Evolutionary conservation across 2,329 filamentous ascomycete genomes (phyloP).

Genomic region (Geosmithia putterillii): DNA sequence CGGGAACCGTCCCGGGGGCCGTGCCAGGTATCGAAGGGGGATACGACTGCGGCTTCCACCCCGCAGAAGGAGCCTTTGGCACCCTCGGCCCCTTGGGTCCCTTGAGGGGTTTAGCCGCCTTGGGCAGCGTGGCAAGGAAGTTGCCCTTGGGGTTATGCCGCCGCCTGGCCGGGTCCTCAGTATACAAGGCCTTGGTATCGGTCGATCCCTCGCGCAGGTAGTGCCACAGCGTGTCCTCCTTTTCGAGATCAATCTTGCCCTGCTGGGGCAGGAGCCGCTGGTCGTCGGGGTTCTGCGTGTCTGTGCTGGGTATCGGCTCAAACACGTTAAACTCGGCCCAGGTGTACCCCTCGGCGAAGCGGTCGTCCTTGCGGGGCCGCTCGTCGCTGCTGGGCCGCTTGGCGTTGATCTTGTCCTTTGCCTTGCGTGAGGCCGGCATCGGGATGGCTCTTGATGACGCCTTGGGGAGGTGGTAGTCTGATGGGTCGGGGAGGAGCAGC

Average conservation of each 20-base stretch:
- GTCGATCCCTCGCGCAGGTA: slow-evolving; percentile 81
- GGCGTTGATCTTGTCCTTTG: slow-evolving; percentile 55
- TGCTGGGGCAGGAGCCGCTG: too few relatives aligned
- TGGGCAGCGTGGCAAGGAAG: slow-evolving; percentile 58
- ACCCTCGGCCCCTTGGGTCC: not conserved
- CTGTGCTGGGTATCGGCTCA: slow-evolving; percentile 37
- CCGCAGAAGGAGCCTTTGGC: not conserved
- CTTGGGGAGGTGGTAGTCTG: slow-evolving; percentile 61
- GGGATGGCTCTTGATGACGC: slow-evolving; percentile 62
- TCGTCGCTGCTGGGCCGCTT: slow-evolving; percentile 45
- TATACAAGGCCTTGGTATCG: slow-evolving; percentile 84
- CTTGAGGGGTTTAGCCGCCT: slow-evolving; percentile 28
- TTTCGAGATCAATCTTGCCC: slow-evolving; percentile 50
- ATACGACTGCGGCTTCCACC: not conserved
- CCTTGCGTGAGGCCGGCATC: slow-evolving; percentile 51
- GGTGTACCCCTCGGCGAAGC: slow-evolving; percentile 54
- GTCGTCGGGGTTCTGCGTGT: slow-evolving; percentile 5
- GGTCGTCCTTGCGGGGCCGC: slow-evolving; percentile 51
- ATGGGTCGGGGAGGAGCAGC: slow-evolving; percentile 59
- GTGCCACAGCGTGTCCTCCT: slow-evolving; percentile 71
- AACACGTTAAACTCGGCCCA: slow-evolving; percentile 73
- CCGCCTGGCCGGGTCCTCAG: slow-evolving; percentile 54
- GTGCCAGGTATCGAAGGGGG: not conserved
- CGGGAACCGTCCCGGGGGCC: too few relatives aligned
- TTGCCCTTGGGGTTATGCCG: slow-evolving; percentile 57